phyloP scores from a whole-genome alignment of 2,329 filamentous ascomycete species.

The Pseudopithomyces maydicus region DNA sequence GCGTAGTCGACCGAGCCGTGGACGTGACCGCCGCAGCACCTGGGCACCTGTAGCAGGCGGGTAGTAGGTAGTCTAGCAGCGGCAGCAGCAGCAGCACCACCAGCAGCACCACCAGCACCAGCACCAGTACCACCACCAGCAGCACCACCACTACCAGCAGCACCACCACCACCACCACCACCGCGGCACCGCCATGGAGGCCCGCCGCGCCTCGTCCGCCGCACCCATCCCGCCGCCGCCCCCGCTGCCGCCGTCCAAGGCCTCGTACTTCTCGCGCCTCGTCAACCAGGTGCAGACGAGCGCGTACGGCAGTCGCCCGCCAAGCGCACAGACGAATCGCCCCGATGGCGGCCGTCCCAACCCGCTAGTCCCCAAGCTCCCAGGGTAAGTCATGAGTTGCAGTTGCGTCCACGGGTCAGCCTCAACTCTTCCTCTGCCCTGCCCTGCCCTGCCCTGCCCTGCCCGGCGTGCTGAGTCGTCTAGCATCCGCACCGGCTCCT shows the following conservation, averaged over 20 bases:
- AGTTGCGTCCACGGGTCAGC: too few species aligned
- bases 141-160: background rate
- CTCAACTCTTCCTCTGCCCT: background rate
- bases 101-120: background rate
- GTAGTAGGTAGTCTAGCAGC: background rate
- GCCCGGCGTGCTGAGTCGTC: slow-evolving; percentile 15
- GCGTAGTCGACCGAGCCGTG: background rate
- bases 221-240: slow-evolving; percentile 38
- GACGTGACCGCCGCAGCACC: too few species aligned
- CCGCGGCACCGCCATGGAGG: slow-evolving; percentile 17
- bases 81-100: background rate
- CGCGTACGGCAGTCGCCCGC: slow-evolving; percentile 58
- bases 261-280: slow-evolving; percentile 55
- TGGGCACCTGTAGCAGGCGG: too few species aligned
- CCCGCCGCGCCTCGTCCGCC: slow-evolving; percentile 15
- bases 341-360: slow-evolving; percentile 43
- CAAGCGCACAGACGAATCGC: slow-evolving; percentile 55
- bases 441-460: background rate
- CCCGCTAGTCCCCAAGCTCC: slow-evolving; percentile 42
- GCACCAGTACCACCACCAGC: background rate
- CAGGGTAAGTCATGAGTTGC: slow-evolving; percentile 43
- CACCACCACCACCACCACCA: background rate
- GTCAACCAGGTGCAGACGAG: slow-evolving; percentile 58
- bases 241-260: slow-evolving; percentile 42
- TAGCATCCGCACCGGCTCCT: slow-evolving; percentile 53